Evolutionary conservation across 140 eudicot species (phyloP), one percentile per base, ranked within the genome.

Genomic region (Oenanthe javanica): DNA sequence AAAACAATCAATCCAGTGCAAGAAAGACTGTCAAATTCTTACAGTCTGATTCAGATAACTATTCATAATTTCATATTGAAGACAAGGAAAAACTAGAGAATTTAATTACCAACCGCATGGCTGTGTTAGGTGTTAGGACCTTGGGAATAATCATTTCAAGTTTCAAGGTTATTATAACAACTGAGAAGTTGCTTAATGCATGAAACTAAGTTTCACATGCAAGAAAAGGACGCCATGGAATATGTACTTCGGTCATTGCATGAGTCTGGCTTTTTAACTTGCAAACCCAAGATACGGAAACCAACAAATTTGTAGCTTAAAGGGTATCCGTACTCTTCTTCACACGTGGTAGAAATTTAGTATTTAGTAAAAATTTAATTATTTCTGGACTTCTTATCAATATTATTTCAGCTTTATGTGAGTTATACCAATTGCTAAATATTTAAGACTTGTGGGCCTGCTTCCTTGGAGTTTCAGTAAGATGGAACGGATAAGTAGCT

Each of bases 131-230:
- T n/a, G n/a, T n/a, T 38, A 13, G 16, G 18, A 57, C 23, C 38
- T 63, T 10, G 15, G 15, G 15, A 23, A 11, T 5, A 57, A n/a
- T 61, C 69, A 61, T 18, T 54, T 18, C 5, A 77, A 36, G 21
- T 54, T 59, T 40, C 19, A 40, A 10, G 78, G 15, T 55, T 48
- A 42, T 40, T 54, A 42, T 38, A 14, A 19, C 43, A 57, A 78
- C 10, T 45, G 38, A 78, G 11, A 47, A 78, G 67, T 78, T 57
- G 54, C 72, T 57, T 57, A 59, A 78, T 57, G 73, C 73, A 31
- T 42, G 18, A 38, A 31, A 31, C 31, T 10, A 36, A 6, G 46
- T n/a, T 21, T 77, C 18, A 40, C 52, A 40, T 40, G 47, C 75
- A 40, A 4, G 4, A 77, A 42, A 55, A 77, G 80, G 43, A 55